A percentile compares a stretch with the other conserved stretches of the same genome.
Conservation (phyloP, 2,329 filamentous ascomycete species). For the Hymenoscyphus fraxineus region DNA sequence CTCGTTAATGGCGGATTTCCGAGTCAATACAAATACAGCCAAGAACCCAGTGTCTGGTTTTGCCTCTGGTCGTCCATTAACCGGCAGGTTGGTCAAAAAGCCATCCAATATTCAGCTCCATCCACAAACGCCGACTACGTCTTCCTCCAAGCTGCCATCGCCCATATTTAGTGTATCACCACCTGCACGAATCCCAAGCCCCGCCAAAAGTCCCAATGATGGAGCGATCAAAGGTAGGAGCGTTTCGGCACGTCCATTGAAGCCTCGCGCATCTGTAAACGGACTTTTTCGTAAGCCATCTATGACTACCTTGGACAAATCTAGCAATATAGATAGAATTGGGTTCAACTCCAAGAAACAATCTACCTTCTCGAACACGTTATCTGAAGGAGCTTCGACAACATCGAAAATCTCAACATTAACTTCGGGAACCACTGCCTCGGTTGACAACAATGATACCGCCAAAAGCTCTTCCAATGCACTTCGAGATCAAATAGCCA, state of each 20-base stretch:
- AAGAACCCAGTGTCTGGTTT: constrained; percentile 40
- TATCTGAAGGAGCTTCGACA: constrained; percentile 26
- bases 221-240: constrained; percentile 42
- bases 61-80: constrained; percentile 39
- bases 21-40: constrained; percentile 43
- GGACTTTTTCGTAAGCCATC: constrained; percentile 55
- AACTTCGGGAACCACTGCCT: constrained; percentile 20
- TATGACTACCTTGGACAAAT: constrained; percentile 39
- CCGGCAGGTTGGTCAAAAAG: constrained; percentile 37
- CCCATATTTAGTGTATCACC: constrained; percentile 34
- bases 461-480: constrained; percentile 70
- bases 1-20: constrained; percentile 38
- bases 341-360: constrained; percentile 27
- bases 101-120: constrained; percentile 31
- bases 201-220: constrained; percentile 30
- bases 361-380: constrained; percentile 30
- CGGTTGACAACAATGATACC: constrained; percentile 35
- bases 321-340: constrained; percentile 25
- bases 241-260: constrained; percentile 43
- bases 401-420: constrained; percentile 22
- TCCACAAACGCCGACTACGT: constrained; percentile 17
- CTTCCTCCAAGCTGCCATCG: constrained; percentile 34
- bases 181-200: constrained; percentile 35
- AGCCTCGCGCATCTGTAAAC: constrained; percentile 50
- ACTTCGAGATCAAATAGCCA: constrained; percentile 85